phyloP scores from a whole-genome alignment of 805 yeast genomes.

The Starmerella apis region DNA sequence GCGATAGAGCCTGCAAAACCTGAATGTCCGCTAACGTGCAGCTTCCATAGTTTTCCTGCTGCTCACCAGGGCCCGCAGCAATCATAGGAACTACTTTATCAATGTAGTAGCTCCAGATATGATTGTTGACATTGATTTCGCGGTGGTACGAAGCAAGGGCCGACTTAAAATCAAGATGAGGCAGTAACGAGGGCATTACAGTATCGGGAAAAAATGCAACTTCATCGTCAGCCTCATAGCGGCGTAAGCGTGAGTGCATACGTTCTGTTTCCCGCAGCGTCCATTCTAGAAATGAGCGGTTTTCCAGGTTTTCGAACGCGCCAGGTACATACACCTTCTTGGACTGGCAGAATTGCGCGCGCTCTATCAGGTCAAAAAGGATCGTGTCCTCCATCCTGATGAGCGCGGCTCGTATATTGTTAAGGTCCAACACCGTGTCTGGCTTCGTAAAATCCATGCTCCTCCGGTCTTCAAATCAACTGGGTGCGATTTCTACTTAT shows the following conservation, averaged over 20 bases:
- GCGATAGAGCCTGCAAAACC: constrained; percentile 72
- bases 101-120: constrained; percentile 59
- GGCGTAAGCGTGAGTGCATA: constrained; percentile 66
- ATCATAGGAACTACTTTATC: constrained; percentile 65
- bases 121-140: constrained; percentile 64
- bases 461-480: background rate
- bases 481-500: background rate
- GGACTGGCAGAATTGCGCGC: constrained; percentile 75
- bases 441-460: constrained; percentile 77
- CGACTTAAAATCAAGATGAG: constrained; percentile 67
- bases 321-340: constrained; percentile 60
- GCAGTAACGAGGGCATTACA: constrained; percentile 59
- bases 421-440: constrained; percentile 65
- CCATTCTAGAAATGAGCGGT: constrained; percentile 85
- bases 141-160: constrained; percentile 64
- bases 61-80: constrained; percentile 58
- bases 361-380: constrained; percentile 80
- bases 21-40: constrained; percentile 79
- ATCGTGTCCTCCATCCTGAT: constrained; percentile 95
- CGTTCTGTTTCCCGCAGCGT: constrained; percentile 63
- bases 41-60: constrained; percentile 77
- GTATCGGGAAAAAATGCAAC: constrained; percentile 72
- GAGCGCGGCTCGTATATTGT: constrained; percentile 72
- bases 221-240: constrained; percentile 93
- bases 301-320: constrained; percentile 48